A percentile compares a stretch with the other conserved stretches of the same genome.
These are phyloP conservation scores for Yamadazyma laniorum DNA, from an alignment of 805 yeast genomes.

Conservation along the genomic window DNA sequence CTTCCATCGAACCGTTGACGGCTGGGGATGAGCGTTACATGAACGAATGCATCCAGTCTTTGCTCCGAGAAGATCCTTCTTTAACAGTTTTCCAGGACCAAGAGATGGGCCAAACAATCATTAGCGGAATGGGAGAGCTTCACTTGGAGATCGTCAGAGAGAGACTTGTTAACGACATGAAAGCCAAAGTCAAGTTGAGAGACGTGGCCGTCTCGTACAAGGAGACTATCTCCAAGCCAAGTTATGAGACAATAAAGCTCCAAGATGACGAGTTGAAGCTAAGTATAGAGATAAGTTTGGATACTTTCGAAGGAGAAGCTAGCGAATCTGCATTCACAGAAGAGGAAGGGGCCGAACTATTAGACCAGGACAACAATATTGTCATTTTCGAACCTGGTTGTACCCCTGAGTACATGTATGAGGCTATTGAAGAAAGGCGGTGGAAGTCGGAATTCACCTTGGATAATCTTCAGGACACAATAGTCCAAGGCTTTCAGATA, in stretches of 20 bases:
- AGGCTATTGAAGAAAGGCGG: slow-evolving; percentile 29
- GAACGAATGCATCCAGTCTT: slow-evolving; percentile 62
- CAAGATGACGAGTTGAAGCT: slow-evolving; percentile 21
- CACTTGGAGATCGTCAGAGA: slow-evolving; percentile 88
- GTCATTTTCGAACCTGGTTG: slow-evolving; percentile 35
- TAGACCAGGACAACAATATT: slow-evolving; percentile 50
- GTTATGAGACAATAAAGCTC: slow-evolving; percentile 17
- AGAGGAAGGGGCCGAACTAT: slow-evolving; percentile 37
- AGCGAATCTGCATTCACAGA: slow-evolving; percentile 31
- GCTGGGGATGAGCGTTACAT: slow-evolving; percentile 76
- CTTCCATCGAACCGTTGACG: slow-evolving; percentile 78
- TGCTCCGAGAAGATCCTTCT: slow-evolving; percentile 91
- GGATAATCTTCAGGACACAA: slow-evolving; percentile 51
- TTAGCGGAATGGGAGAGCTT: slow-evolving; percentile 96
- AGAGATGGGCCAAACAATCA: slow-evolving; percentile 82
- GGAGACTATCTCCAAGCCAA: slow-evolving; percentile 50
- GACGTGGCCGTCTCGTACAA: slow-evolving; percentile 87
- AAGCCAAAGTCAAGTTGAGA: slow-evolving; percentile 78
- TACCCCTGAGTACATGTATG: slow-evolving; percentile 23
- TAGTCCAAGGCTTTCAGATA: slow-evolving; percentile 58
- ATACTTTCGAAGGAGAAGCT: slow-evolving; percentile 38
- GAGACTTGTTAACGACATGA: slow-evolving; percentile 74
- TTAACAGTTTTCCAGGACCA: slow-evolving; percentile 69
- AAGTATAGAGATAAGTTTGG: slow-evolving; percentile 27
- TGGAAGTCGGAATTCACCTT: slow-evolving; percentile 51